These are phyloP conservation scores for Talaromyces marneffei DNA, from an alignment of 2,329 filamentous ascomycete genomes.

Conservation along the genomic window DNA sequence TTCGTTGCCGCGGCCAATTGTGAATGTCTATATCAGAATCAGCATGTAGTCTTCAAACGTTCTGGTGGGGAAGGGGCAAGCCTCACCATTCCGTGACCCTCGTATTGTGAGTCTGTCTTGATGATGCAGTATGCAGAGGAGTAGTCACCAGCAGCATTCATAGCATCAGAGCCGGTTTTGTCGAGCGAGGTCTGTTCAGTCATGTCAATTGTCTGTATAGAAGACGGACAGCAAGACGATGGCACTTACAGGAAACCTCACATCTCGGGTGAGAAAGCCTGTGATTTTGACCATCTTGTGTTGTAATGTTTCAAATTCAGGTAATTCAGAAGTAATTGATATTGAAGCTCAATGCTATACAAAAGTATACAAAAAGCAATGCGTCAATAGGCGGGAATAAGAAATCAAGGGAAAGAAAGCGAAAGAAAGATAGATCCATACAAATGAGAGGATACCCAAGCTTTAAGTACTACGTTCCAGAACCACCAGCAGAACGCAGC, in stretches of 20 bases:
- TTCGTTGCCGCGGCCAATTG: constrained; percentile 70
- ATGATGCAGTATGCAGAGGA: constrained; percentile 92
- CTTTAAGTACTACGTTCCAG: not conserved
- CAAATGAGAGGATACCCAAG: constrained; percentile 3
- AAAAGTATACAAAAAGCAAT: not conserved
- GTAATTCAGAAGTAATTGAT: not conserved
- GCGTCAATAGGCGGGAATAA: not conserved
- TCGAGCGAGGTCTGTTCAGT: constrained; percentile 69
- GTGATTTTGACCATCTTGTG: constrained; percentile 61
- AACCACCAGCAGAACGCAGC: not conserved
- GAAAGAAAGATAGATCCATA: not conserved
- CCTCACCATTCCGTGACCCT: constrained; percentile 40
- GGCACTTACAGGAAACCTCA: constrained; percentile 60
- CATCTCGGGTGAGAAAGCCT: constrained; percentile 64
- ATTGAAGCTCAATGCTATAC: not conserved
- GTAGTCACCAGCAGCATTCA: constrained; percentile 92
- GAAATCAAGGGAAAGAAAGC: not conserved
- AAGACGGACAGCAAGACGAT: not conserved
- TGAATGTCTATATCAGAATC: constrained; percentile 36
- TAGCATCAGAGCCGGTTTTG: constrained; percentile 93
- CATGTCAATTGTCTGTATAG: not conserved
- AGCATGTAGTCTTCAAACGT: not conserved
- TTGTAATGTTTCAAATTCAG: not conserved
- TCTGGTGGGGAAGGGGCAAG: too few relatives aligned
- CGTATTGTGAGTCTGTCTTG: constrained; percentile 61